Evolutionary conservation across 2,329 filamentous ascomycete species (phyloP), one percentile per base, ranked within the genome.

Genomic region (Penicillium nordicum): DNA sequence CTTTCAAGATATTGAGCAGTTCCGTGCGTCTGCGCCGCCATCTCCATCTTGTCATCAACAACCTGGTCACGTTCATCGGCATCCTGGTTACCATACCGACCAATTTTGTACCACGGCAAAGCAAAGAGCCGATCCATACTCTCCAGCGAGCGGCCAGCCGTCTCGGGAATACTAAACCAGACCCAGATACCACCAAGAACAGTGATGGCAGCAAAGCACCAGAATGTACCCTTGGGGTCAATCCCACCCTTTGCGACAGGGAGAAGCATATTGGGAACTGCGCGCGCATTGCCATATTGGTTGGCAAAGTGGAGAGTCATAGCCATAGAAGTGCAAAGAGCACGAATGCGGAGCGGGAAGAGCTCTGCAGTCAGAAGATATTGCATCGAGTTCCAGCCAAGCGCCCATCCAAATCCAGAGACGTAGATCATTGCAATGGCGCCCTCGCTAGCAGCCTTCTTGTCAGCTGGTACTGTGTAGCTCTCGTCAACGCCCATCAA

Each of bases 251-350:
- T 43, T 0, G 57, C 46, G 14, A 59, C 57, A 2, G 62, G 54
- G 1, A 92, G 78, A 43, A 92, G 82, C 88, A 92, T 90, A 62
- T 85, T 83, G 1, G 88, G 89, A 0, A 91, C 86, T 0, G 89
- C 88, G 36, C 89, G 86, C 1, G 84, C 82, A 76, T 89, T 91
- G 27, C 88, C 89, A 69, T 90, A 92, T 72, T 91, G 88, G 72
- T 90, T 90, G 57, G 82, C 86, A 68, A 92, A 92, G 72, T 92
- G 88, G 57, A 91, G 81, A 0, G 85, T 88, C 89, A 92, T 92
- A 45, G 87, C 84, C 67, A 88, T 80, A 0, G 84, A 88, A 0
- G 87, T 88, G 21, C 86, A 84, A 10, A 91, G 74, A 4, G 88
- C 88, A 53, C 89, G 84, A 48, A 92, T 85, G 4, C 88, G 82